Evolutionary conservation across 2,329 filamentous ascomycete genomes (phyloP), one percentile per base, ranked within the genome.

Genomic region (Cladophialophora exuberans): DNA sequence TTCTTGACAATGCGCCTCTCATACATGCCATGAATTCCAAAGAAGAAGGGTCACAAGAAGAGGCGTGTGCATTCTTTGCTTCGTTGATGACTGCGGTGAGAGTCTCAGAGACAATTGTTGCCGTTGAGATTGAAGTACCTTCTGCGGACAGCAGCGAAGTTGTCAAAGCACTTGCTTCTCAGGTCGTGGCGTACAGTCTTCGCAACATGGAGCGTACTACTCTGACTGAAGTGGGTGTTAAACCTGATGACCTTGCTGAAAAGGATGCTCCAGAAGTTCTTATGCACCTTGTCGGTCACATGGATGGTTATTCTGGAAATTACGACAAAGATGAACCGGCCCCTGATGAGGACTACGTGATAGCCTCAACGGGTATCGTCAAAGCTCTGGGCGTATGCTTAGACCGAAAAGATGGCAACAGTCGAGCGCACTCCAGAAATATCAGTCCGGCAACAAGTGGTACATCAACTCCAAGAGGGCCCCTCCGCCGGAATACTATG

Each of bases 141-240:
- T 85, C 81, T 26, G 79, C 85, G 18, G 85, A 90, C 52, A 89
- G 88, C n/a, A 90, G 88, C 51, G 94, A 97, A 69, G 83, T 97
- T 20, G 89, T 97, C 65, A 95, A 91, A 71, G 92, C 91, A 2
- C 80, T 97, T 64, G 92, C 91, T 0, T 95, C 93, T 67, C 92
- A 96, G 70, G 88, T 96, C n/a, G 87, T 97, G 38, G 93, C 90
- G 0, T 97, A 97, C 71, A 96, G 89, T 60, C 79, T 99, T 59
- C 85, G 89, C 54, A 99, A 99, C 65, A 87, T 99, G 78, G 90
- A 96, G 69, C 83, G 82, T 7, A 82, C 88, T 13, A 85, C 89
- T 9, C 83, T 90, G 55, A 79, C 82, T 7, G 85, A 87, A 28
- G 71, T 77, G 48, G 70, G 75, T n/a, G 70, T 75, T 52, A 74